Evolutionary conservation across 2,329 filamentous ascomycete species (phyloP).

Genomic region (Paecilomyces fulvus): DNA sequence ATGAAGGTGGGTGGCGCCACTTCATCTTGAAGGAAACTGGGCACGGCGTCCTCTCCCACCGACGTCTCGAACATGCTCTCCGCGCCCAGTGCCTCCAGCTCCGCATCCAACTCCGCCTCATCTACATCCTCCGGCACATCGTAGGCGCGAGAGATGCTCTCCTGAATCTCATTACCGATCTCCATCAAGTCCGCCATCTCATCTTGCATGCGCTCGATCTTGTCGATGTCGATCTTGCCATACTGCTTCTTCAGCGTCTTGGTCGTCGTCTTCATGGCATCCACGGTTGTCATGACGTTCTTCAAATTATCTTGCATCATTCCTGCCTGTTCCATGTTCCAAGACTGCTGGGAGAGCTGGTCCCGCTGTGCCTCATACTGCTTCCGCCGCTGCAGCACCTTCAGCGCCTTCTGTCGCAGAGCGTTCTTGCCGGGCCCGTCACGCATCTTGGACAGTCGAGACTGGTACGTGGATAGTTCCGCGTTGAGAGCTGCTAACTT

Average conservation of each 20-base stretch:
- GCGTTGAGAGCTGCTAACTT: constrained; percentile 88
- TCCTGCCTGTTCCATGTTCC: constrained; percentile 98
- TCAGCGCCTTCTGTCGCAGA: constrained; percentile 88
- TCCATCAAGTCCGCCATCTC: constrained; percentile 99
- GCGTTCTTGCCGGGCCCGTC: constrained; percentile 90
- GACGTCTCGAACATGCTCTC: constrained; percentile 80
- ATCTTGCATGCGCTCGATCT: constrained; percentile 95
- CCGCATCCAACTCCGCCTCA: constrained; percentile 90
- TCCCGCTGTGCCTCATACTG: constrained; percentile 91
- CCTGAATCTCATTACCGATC: constrained; percentile 95
- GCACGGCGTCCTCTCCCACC: constrained; percentile 56
- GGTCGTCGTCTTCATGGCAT: constrained; percentile 94
- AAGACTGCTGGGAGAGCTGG: constrained; percentile 86
- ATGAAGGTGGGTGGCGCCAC: constrained; percentile 76
- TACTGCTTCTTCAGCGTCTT: constrained; percentile 90
- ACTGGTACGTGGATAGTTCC: constrained; percentile 80
- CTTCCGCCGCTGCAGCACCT: constrained; percentile 86
- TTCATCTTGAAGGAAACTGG: constrained; percentile 85
- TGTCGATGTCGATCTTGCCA: constrained; percentile 93
- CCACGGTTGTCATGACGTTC: constrained; percentile 96
- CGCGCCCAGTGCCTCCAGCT: constrained; percentile 86
- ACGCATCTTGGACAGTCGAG: constrained; percentile 83
- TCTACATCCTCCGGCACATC: constrained; percentile 96
- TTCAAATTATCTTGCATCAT: constrained; percentile 99
- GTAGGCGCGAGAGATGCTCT: constrained; percentile 82